Conservation (phyloP, 768 basidiomycete species). For the Glaciozyma martinii region DNA sequence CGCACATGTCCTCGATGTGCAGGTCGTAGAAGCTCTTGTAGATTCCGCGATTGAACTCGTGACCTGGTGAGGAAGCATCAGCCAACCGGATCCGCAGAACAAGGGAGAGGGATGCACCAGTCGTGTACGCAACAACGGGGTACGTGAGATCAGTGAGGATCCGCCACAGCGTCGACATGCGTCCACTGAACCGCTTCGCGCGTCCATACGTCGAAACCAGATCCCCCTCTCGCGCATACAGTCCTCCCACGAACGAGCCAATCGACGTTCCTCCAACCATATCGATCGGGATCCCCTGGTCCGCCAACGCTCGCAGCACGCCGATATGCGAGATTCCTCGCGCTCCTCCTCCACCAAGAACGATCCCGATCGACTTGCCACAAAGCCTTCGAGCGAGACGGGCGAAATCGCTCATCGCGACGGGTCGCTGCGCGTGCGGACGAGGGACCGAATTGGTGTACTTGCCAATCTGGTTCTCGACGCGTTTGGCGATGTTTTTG, state of each 20-base stretch:
- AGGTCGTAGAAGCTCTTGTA: slow-evolving; percentile 59
- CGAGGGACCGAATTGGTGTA: slow-evolving; percentile 62
- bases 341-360: slow-evolving; percentile 95
- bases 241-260: slow-evolving; percentile 80
- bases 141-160: slow-evolving; percentile 84
- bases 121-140: slow-evolving; percentile 85
- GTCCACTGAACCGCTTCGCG: slow-evolving; percentile 74
- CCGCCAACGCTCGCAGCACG: slow-evolving; percentile 82
- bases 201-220: slow-evolving; percentile 73
- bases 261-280: slow-evolving; percentile 64
- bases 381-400: slow-evolving; percentile 82
- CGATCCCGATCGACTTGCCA: slow-evolving; percentile 84
- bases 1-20: slow-evolving; percentile 39
- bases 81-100: not conserved
- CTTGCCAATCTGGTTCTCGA: slow-evolving; percentile 78
- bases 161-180: slow-evolving; percentile 92
- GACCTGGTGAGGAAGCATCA: slow-evolving; percentile 49
- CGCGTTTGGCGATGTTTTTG: slow-evolving; percentile 84
- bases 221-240: slow-evolving; percentile 92
- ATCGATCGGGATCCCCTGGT: slow-evolving; percentile 86
- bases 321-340: slow-evolving; percentile 77
- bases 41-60: slow-evolving; percentile 87
- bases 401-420: slow-evolving; percentile 82
- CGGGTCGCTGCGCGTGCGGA: slow-evolving; percentile 34
- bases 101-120: slow-evolving; percentile 42